Evolutionary conservation across 2,329 filamentous ascomycete genomes (phyloP).

Genomic region (Emmonsiellopsis sp.): DNA sequence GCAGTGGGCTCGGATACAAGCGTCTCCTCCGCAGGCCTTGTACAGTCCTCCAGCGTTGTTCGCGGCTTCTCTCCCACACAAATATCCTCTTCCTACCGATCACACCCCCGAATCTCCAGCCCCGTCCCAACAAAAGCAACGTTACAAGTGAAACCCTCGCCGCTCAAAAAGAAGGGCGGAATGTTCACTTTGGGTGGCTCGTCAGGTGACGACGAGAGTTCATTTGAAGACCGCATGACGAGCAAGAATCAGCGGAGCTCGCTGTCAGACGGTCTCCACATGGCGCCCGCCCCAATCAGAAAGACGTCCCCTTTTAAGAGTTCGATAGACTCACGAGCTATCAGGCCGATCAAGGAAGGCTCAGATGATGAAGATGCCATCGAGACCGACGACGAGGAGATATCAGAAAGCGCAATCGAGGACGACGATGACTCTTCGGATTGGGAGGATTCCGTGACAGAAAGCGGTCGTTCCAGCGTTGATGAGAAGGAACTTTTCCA

Average conservation of each 20-base stretch:
- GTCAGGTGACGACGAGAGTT: slow-evolving; percentile 75
- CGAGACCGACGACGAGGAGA: slow-evolving; percentile 51
- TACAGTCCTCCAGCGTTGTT: slow-evolving; percentile 59
- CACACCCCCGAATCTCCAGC: slow-evolving; percentile 46
- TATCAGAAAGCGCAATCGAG: slow-evolving; percentile 76
- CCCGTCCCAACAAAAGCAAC: slow-evolving; percentile 46
- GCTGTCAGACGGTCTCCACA: slow-evolving; percentile 44
- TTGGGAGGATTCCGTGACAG: slow-evolving; percentile 60
- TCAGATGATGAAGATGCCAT: slow-evolving; percentile 49
- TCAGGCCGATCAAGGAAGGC: slow-evolving; percentile 48
- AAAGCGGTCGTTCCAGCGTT: slow-evolving; percentile 73
- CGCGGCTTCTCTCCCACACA: slow-evolving; percentile 77
- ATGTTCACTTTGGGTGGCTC: slow-evolving; percentile 69
- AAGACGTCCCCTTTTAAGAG: slow-evolving; percentile 71
- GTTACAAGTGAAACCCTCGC: slow-evolving; percentile 47
- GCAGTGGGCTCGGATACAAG: slow-evolving; percentile 51
- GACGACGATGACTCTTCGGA: slow-evolving; percentile 55
- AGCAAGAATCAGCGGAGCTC: slow-evolving; percentile 44
- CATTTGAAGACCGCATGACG: slow-evolving; percentile 54
- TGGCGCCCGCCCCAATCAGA: slow-evolving; percentile 42
- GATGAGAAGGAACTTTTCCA: slow-evolving; percentile 76
- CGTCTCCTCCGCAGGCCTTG: slow-evolving; percentile 47
- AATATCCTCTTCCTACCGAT: slow-evolving; percentile 59
- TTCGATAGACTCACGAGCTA: slow-evolving; percentile 53
- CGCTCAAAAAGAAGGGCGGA: slow-evolving; percentile 52